These are phyloP conservation scores for Nadsonia starkeyi-henricii DNA, from an alignment of 1,139 yeast genomes.

Conservation along the genomic window DNA sequence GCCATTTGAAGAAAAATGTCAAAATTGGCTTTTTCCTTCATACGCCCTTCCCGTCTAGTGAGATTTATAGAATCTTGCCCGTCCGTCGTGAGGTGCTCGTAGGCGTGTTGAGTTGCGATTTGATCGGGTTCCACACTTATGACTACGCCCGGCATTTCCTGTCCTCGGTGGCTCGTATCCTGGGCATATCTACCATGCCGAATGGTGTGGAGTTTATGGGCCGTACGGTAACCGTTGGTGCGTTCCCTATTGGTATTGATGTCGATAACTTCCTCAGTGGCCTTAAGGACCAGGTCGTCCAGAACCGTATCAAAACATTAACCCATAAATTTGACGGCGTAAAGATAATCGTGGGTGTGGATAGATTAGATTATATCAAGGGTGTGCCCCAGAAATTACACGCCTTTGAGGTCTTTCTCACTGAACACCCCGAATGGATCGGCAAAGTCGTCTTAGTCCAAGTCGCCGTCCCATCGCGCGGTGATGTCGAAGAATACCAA, in stretches of 20 bases:
- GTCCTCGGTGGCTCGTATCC: conserved; percentile 77
- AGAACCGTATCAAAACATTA: conserved; percentile 49
- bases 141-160: conserved; percentile 97
- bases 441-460: conserved; percentile 94
- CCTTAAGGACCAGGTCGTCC: conserved; percentile 46
- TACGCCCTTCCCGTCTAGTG: conserved; percentile 96
- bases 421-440: conserved; percentile 95
- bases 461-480: conserved; percentile 95
- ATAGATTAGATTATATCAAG: conserved; percentile 86
- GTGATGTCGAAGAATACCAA: conserved; percentile 97
- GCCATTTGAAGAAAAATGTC: conserved; percentile 29
- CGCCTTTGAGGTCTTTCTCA: conserved; percentile 83
- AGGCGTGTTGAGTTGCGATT: conserved; percentile 88
- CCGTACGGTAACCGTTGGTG: conserved; percentile 74
- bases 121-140: conserved; percentile 97
- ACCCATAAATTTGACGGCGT: conserved; percentile 50
- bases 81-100: conserved; percentile 83
- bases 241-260: conserved; percentile 97
- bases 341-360: conserved; percentile 90
- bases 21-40: conserved; percentile 88
- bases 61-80: conserved; percentile 87
- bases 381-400: conserved; percentile 96
- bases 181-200: conserved; percentile 74
- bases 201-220: conserved; percentile 78
- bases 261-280: conserved; percentile 84